Percentiles rank a stretch among this genome's conserved stretches.
Conservation (phyloP, 164 flowering plant species). For the Stephania yunnanensis region DNA sequence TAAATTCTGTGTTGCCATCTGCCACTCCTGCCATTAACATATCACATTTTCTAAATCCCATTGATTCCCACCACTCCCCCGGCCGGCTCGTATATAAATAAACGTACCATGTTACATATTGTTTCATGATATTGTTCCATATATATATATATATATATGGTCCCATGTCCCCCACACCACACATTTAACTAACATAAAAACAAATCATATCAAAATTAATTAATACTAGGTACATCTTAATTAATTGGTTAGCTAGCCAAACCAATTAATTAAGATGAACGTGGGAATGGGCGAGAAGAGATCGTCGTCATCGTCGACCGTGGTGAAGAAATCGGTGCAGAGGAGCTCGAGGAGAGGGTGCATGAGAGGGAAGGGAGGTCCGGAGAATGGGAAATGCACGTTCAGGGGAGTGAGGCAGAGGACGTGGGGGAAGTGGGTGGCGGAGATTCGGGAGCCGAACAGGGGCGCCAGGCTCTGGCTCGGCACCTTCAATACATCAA, state of each 20-base stretch:
- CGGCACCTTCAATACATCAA: conserved; percentile 57
- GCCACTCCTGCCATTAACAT: too few relatives aligned
- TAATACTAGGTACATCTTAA: background rate
- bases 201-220: background rate
- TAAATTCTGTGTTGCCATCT: background rate
- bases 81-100: too few relatives aligned
- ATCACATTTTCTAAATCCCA: too few relatives aligned
- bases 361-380: conserved; percentile 80
- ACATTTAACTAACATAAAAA: background rate
- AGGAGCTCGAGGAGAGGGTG: conserved; percentile 65
- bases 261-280: too few relatives aligned
- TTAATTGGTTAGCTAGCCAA: too few relatives aligned
- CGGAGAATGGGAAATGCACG: conserved; percentile 62
- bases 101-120: too few relatives aligned
- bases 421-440: conserved; percentile 83
- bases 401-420: conserved; percentile 69
- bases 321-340: conserved; percentile 22
- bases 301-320: too few relatives aligned
- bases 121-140: too few relatives aligned
- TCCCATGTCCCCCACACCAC: background rate
- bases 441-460: conserved; percentile 68
- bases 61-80: too few relatives aligned
- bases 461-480: conserved; percentile 68
- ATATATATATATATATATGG: too few relatives aligned
- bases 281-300: conserved; percentile 19